These are phyloP conservation scores for Trichoderma semiorbis DNA, from an alignment of 2,329 filamentous ascomycete genomes.

Conservation along the genomic window DNA sequence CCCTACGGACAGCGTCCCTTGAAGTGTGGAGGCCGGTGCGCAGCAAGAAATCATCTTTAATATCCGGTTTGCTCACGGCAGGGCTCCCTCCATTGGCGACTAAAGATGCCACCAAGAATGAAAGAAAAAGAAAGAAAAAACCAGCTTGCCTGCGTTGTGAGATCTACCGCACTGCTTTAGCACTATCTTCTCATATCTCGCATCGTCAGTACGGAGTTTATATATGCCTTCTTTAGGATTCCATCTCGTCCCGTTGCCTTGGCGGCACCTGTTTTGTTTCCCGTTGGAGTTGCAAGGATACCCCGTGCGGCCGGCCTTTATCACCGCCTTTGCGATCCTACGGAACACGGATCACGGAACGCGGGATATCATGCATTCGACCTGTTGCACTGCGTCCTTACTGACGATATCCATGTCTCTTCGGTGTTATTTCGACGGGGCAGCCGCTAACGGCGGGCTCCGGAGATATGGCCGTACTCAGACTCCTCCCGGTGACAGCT, in stretches of 20 bases:
- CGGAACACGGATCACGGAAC: background rate
- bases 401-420: background rate
- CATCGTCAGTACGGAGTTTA: background rate
- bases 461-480: background rate
- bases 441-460: background rate
- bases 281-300: background rate
- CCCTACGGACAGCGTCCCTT: background rate
- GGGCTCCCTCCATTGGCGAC: background rate
- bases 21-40: background rate
- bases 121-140: background rate
- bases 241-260: background rate
- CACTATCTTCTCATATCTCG: background rate
- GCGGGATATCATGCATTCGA: background rate
- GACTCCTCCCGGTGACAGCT: background rate
- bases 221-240: background rate
- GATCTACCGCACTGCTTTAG: background rate
- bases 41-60: background rate
- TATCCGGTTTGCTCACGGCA: background rate
- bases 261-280: background rate
- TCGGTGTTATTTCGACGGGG: background rate
- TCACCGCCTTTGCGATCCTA: background rate
- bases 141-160: background rate
- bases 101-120: background rate
- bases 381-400: background rate
- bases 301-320: background rate